Conservation (phyloP, 805 yeast genomes). For the Millerago galiae region DNA sequence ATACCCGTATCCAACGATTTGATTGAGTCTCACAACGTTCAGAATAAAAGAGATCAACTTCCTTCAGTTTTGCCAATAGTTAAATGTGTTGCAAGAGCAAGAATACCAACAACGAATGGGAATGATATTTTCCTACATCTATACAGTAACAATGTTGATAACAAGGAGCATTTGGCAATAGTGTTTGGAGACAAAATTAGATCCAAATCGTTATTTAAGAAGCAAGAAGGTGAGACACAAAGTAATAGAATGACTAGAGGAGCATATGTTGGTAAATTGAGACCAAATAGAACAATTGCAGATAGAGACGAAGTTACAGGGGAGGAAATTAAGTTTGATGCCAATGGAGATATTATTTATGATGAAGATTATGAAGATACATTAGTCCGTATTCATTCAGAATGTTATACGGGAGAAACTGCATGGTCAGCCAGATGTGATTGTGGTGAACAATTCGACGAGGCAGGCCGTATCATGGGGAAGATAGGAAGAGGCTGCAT, state of each 20-base stretch:
- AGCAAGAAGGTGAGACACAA: slow-evolving; percentile 68
- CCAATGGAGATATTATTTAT: slow-evolving; percentile 30
- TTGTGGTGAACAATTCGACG: slow-evolving; percentile 98
- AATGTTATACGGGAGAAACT: slow-evolving; percentile 98
- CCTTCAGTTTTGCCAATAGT: slow-evolving; percentile 66
- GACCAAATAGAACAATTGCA: slow-evolving; percentile 77
- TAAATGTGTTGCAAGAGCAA: slow-evolving; percentile 84
- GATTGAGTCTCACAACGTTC: slow-evolving; percentile 8
- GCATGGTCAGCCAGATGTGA: slow-evolving; percentile 99
- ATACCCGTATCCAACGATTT: slow-evolving; percentile 15
- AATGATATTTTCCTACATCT: slow-evolving; percentile 90
- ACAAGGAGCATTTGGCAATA: slow-evolving; percentile 93
- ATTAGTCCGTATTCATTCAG: slow-evolving; percentile 88
- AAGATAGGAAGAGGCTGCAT: slow-evolving; percentile 84
- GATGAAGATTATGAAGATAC: slow-evolving; percentile 35
- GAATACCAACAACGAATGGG: slow-evolving; percentile 94
- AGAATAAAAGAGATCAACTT: slow-evolving; percentile 32
- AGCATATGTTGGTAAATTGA: slow-evolving; percentile 85
- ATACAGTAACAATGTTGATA: slow-evolving; percentile 78
- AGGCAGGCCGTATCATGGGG: slow-evolving; percentile 94
- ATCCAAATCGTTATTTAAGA: slow-evolving; percentile 62
- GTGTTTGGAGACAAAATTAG: slow-evolving; percentile 92
- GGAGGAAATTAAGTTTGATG: slow-evolving; percentile 35
- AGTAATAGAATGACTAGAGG: slow-evolving; percentile 97
- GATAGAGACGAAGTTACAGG: slow-evolving; percentile 47